These are phyloP conservation scores for Carex kokanica DNA, from an alignment of 176 grass and related monocot genomes.

Conservation along the genomic window DNA sequence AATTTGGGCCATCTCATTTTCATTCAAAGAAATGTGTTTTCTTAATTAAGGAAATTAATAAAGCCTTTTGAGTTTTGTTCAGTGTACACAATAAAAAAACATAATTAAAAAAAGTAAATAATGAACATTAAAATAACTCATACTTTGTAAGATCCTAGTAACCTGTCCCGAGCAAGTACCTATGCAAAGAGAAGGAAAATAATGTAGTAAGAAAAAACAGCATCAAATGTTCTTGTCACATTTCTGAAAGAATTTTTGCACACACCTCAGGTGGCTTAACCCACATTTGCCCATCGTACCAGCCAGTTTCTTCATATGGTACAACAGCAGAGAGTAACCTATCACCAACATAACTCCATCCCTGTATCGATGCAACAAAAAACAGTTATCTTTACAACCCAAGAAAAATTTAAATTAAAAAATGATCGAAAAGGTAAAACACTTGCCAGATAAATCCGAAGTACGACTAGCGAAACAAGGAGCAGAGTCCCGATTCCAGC, in stretches of 20 bases:
- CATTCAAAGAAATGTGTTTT: neutral
- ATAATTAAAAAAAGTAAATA: neutral
- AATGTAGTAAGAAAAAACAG: neutral
- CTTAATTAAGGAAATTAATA: neutral
- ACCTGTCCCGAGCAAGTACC: constrained; percentile 87
- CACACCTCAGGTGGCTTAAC: constrained; percentile 87
- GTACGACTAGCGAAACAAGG: constrained; percentile 66
- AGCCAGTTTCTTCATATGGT: constrained; percentile 96
- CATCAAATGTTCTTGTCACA: neutral
- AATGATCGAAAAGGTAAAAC: neutral
- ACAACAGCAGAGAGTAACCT: constrained; percentile 90
- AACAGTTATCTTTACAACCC: neutral
- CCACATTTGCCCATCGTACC: constrained; percentile 99
- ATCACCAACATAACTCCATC: constrained; percentile 96
- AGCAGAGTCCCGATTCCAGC: constrained; percentile 86
- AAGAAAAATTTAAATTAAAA: neutral
- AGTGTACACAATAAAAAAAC: neutral
- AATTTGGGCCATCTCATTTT: neutral
- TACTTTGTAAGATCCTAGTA: constrained; percentile 94
- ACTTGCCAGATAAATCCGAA: constrained; percentile 81
- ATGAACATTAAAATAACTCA: neutral
- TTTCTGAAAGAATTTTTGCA: neutral
- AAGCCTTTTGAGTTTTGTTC: neutral
- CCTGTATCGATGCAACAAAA: constrained; percentile 39
- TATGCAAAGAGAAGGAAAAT: constrained; percentile 23